Percentiles rank a stretch among this genome's conserved stretches.
Evolutionary conservation across 305 asterid genomes (phyloP).

Genomic region (Solanum hybrid): DNA sequence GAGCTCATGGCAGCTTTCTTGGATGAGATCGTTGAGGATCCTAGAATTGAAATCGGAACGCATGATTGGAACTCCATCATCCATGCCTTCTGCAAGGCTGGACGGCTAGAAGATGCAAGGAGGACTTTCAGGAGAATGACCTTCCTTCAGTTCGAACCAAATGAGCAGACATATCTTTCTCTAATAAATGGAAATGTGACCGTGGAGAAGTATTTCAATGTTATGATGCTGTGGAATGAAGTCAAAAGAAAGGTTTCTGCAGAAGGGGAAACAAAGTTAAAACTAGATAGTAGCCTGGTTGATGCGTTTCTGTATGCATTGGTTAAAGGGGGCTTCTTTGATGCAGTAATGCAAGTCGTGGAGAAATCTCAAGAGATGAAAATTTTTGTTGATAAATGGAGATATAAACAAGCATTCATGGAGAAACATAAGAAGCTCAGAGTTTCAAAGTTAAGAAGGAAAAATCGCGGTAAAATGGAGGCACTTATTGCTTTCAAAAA

Average conservation of each 20-base stretch:
- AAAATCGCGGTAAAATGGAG: slow-evolving; percentile 61
- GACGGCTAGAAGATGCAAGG: slow-evolving; percentile 71
- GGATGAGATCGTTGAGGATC: slow-evolving; percentile 83
- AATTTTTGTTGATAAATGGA: slow-evolving; percentile 86
- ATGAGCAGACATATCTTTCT: slow-evolving; percentile 81
- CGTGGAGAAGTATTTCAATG: slow-evolving; percentile 57
- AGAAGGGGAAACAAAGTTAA: slow-evolving; percentile 42
- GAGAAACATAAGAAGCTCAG: slow-evolving; percentile 88
- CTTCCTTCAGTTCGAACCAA: slow-evolving; percentile 74
- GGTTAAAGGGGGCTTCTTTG: slow-evolving; percentile 92
- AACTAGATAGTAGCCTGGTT: slow-evolving; percentile 47
- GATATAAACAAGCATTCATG: slow-evolving; percentile 96
- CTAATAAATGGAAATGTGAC: slow-evolving; percentile 67
- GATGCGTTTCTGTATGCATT: slow-evolving; percentile 76
- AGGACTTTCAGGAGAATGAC: slow-evolving; percentile 86
- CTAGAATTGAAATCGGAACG: slow-evolving; percentile 58
- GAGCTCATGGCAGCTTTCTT: slow-evolving; percentile 88
- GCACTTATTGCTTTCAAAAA: slow-evolving; percentile 80
- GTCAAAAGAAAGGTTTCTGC: slow-evolving; percentile 51
- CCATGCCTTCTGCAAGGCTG: slow-evolving; percentile 84
- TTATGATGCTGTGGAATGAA: slow-evolving; percentile 84
- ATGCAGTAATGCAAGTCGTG: slow-evolving; percentile 90
- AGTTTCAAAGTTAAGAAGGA: slow-evolving; percentile 61
- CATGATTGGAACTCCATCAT: slow-evolving; percentile 97
- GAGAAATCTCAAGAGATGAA: slow-evolving; percentile 64